Conservation (phyloP, 108 stramenopile species). For the Fragilariopsis cylindrus region DNA sequence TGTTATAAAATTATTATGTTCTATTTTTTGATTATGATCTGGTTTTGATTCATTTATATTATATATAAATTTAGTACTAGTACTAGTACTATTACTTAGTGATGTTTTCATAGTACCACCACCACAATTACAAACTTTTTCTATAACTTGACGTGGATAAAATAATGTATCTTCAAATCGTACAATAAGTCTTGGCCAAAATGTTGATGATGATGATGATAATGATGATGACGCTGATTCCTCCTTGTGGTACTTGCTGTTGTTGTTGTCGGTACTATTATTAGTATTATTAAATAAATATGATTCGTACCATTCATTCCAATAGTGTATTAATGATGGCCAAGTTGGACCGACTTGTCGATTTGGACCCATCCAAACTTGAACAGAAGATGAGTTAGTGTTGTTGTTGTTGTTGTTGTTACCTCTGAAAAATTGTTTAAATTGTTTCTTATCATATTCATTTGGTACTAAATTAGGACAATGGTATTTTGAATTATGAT, state of each 20-base stretch:
- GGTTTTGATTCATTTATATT: constrained; percentile 33
- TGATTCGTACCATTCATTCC: constrained; percentile 75
- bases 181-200: constrained; percentile 62
- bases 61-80: neutral
- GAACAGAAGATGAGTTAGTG: constrained; percentile 23
- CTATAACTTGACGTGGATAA: constrained; percentile 57
- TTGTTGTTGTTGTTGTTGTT: neutral
- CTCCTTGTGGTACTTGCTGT: neutral
- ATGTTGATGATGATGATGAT: neutral
- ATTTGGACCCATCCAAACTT: constrained; percentile 33
- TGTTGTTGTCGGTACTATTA: neutral
- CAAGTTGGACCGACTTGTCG: constrained; percentile 32
- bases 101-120: constrained; percentile 40
- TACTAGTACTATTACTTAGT: neutral
- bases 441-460: constrained; percentile 33
- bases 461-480: constrained; percentile 80
- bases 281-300: constrained; percentile 23
- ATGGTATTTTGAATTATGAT: constrained; percentile 37
- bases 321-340: constrained; percentile 62
- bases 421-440: constrained; percentile 1
- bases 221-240: neutral
- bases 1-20: constrained; percentile 55
- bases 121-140: constrained; percentile 62
- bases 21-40: constrained; percentile 21
- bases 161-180: constrained; percentile 83